Evolutionary conservation across 1,284 basidiomycete genomes (phyloP), one percentile per base, ranked within the genome.

Genomic region (Rhodotorula sp.): DNA sequence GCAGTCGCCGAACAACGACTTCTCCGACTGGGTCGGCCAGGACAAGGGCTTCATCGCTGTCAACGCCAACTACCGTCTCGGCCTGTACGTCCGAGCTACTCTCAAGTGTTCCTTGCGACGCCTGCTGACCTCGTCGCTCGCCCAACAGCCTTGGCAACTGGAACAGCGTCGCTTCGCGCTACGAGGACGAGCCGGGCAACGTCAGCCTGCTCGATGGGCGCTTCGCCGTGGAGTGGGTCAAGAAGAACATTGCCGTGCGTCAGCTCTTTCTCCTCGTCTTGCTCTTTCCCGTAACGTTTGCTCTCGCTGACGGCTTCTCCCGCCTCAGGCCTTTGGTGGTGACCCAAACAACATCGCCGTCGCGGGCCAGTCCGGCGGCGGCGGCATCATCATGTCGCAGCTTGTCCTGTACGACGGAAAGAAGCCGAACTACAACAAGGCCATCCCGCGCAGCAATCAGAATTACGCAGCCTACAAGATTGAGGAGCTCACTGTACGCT

Each of bases 1-100:
- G 32, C 58, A 73, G 50, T 61, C 65, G 3, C 71, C 74, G 9
- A 75, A 75, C 74, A 75, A 75, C 46, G 71, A 75, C 41, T 75
- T 75, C 34, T 63, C 61, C 19, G 74, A 75, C 60, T 73, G 61
- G 62, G 74, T 75, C 29, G 55, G 64, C 0, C 74, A 75, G 50
- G 69, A 69, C 55, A 2, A 56, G 29, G 62, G 61, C 36, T 73
- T 75, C 41, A 75, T 75, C 46, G 74, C 74, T 29, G 72, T 75
- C 10, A 75, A 73, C 39, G 67, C 69, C 32, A 72, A 67, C 44
- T 75, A 75, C 54, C 71, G 74, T 1, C 66, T 73, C 34, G 74
- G 71, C 3, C 61, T 64, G 29, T 39, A 10, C 36, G 61, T 53
- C 3, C 3, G 8, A 7, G 39, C 6, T 7, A 3, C 17, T 10